Conservation (phyloP, 208 protist species). For the Trypanosoma platydactyli region DNA sequence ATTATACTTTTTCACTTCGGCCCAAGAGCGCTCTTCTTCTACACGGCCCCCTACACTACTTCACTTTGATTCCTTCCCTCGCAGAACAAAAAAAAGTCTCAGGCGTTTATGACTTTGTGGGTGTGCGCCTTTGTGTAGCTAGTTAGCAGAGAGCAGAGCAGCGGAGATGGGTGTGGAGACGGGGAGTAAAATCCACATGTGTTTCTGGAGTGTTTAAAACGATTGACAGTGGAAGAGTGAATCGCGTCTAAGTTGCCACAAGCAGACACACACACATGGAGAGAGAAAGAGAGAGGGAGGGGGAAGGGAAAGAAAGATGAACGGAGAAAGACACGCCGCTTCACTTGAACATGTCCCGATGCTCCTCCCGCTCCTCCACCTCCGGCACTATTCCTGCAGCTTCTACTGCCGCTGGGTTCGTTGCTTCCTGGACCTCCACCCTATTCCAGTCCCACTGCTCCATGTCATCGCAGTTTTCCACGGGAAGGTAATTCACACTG, state of each 20-base stretch:
- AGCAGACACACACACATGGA: neutral
- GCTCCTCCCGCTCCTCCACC: constrained; percentile 65
- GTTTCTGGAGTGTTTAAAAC: neutral
- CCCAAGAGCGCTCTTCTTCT: too few species aligned
- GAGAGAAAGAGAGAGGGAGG: neutral
- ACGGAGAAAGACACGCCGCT: constrained; percentile 6
- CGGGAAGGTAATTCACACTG: constrained; percentile 63
- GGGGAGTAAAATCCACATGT: too few species aligned
- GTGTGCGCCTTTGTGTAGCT: too few species aligned
- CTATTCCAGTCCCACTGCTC: constrained; percentile 70
- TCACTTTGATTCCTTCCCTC: too few species aligned
- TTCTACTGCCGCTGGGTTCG: constrained; percentile 7
- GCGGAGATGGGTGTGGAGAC: neutral
- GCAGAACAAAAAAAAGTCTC: too few species aligned
- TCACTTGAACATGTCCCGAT: constrained; percentile 73
- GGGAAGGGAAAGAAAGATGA: constrained; percentile 9
- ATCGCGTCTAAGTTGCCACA: too few species aligned
- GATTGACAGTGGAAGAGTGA: constrained; percentile 5
- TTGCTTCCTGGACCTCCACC: constrained; percentile 57
- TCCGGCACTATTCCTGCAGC: constrained; percentile 36
- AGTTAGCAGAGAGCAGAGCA: neutral
- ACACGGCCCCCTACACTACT: too few species aligned
- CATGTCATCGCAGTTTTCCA: constrained; percentile 88
- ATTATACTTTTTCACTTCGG: too few species aligned
- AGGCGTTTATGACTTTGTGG: too few species aligned